Conservation (phyloP, 768 basidiomycete genomes). For the Royoungia palumana region DNA sequence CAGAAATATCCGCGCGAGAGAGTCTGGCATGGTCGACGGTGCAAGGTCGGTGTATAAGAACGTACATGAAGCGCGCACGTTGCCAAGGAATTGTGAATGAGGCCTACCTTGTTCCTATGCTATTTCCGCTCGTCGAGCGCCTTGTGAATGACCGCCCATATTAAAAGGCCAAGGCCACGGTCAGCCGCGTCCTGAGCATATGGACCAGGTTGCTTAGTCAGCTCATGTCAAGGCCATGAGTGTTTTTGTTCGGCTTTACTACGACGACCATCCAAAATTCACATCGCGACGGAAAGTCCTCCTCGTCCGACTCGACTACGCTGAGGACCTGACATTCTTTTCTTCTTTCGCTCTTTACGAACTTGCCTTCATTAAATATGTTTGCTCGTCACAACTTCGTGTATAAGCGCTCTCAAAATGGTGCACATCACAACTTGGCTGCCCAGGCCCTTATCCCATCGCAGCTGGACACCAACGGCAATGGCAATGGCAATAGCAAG, state of each 20-base stretch:
- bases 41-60: conserved; percentile 3
- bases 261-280: neutral
- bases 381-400: conserved; percentile 9
- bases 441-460: conserved; percentile 1
- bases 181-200: neutral
- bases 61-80: neutral
- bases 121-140: conserved; percentile 10
- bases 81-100: conserved; percentile 5
- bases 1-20: conserved; percentile 16
- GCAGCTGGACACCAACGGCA: too few relatives aligned
- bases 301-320: neutral
- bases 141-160: neutral
- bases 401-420: conserved; percentile 15
- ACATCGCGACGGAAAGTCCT: conserved; percentile 2
- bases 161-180: too few relatives aligned
- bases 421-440: conserved; percentile 5
- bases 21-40: conserved; percentile 21
- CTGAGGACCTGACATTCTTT: conserved; percentile 20
- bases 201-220: conserved; percentile 4
- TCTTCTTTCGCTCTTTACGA: conserved; percentile 22
- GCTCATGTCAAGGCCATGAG: neutral
- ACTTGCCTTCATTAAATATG: conserved; percentile 8
- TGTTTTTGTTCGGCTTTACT: neutral
- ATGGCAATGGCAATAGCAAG: too few relatives aligned
- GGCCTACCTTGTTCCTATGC: conserved; percentile 2